Conservation (phyloP, 1,139 yeast species). For the Meyerozyma elateridarum region DNA sequence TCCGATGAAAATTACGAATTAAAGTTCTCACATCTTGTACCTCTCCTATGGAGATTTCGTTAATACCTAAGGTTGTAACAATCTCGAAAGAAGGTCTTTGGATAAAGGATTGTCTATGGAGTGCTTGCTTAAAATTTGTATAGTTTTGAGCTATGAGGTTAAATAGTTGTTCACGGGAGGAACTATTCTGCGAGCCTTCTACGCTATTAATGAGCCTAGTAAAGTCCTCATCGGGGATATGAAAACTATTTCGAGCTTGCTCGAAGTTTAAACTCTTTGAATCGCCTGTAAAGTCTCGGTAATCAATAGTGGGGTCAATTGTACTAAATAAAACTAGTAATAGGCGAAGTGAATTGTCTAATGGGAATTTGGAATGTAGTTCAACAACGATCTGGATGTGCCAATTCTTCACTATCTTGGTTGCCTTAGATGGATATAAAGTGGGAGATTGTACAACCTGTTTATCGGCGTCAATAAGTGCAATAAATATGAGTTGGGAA, state of each 20-base stretch:
- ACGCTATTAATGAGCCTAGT: too few species aligned
- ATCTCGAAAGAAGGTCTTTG: too few species aligned
- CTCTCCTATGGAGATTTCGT: background rate
- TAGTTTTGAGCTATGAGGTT: too few species aligned
- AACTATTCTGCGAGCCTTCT: too few species aligned
- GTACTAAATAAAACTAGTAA: slow-evolving; percentile 22
- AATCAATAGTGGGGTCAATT: slow-evolving; percentile 23
- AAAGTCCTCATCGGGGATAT: background rate
- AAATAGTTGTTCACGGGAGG: too few species aligned
- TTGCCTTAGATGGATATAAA: slow-evolving; percentile 10
- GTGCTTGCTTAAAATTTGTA: too few species aligned
- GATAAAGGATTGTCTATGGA: too few species aligned
- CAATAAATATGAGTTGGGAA: slow-evolving; percentile 35
- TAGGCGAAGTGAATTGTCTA: slow-evolving; percentile 26
- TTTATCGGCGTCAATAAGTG: slow-evolving; percentile 21
- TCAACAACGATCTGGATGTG: slow-evolving; percentile 32
- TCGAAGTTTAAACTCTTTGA: background rate
- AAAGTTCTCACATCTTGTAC: background rate
- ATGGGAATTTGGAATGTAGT: slow-evolving; percentile 29
- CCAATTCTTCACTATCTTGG: slow-evolving; percentile 33
- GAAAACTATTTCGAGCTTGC: background rate
- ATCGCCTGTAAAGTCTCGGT: slow-evolving; percentile 8
- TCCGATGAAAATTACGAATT: background rate
- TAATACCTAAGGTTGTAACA: background rate
- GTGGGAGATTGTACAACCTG: too few species aligned